Evolutionary conservation across 1,139 yeast genomes (phyloP).

Genomic region (Nematodospora anomalae): DNA sequence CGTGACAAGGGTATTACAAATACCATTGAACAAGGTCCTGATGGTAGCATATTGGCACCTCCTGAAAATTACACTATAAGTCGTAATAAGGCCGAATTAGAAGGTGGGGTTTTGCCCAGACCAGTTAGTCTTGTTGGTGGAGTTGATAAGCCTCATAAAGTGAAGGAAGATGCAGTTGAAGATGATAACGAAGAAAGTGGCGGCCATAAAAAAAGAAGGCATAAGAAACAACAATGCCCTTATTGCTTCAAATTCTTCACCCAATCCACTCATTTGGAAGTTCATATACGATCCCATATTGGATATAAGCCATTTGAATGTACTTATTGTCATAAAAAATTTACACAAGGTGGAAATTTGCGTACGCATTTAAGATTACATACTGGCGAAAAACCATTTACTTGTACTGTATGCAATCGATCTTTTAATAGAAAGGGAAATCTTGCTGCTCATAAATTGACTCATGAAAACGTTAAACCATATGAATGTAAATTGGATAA

Average conservation of each 20-base stretch:
- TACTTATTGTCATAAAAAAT: slow-evolving; percentile 72
- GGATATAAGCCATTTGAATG: slow-evolving; percentile 83
- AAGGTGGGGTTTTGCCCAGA: slow-evolving; percentile 49
- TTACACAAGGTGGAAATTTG: slow-evolving; percentile 90
- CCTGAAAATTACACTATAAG: slow-evolving; percentile 57
- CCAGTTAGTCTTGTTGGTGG: slow-evolving; percentile 77
- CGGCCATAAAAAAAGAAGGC: slow-evolving; percentile 25
- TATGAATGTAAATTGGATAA: slow-evolving; percentile 76
- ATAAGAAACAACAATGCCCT: slow-evolving; percentile 58
- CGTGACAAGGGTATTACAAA: slow-evolving; percentile 70
- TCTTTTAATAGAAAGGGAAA: slow-evolving; percentile 88
- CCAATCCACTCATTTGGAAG: slow-evolving; percentile 76
- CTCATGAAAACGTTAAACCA: slow-evolving; percentile 80
- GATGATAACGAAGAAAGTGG: slow-evolving; percentile 17
- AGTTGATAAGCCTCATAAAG: slow-evolving; percentile 62
- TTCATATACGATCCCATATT: slow-evolving; percentile 74
- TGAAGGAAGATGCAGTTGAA: slow-evolving; percentile 19
- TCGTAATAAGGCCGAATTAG: slow-evolving; percentile 26
- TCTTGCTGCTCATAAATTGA: slow-evolving; percentile 78
- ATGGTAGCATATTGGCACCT: slow-evolving; percentile 54
- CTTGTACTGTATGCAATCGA: slow-evolving; percentile 70
- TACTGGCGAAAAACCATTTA: slow-evolving; percentile 88
- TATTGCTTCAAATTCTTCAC: slow-evolving; percentile 70
- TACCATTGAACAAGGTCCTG: slow-evolving; percentile 60
- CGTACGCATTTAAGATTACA: slow-evolving; percentile 85